Base-by-base conservation (phyloP, 805 yeast species). In the Starmerella sirachaensis region DNA sequence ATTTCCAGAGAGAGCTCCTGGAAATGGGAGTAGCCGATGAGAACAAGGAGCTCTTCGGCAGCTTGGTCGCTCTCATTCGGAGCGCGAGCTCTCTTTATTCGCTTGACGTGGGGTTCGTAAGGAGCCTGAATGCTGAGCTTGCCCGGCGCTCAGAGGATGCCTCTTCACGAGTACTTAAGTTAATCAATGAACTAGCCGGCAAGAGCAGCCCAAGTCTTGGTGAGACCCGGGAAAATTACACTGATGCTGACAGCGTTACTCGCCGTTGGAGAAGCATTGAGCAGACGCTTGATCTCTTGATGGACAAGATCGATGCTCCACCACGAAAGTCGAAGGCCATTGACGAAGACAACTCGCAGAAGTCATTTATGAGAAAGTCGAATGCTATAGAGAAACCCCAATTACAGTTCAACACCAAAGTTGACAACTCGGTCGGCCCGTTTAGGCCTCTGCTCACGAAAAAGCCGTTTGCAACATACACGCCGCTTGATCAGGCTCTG, bases 101-200 rank as follows among this genome's bases (percentile, higher is more conserved):
- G 0, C 80, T 80, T 39, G 97, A 88, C 61, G 68, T 85, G n/a
- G 72, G 69, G 21, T 91, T 86, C 52, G 73, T 75, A 56, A 63
- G 67, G 31, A 73, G 81, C 32, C 53, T 83, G 10, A 88, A 82
- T 50, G 45, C 52, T 0, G 53, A 64, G 11, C 54, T 76, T 33
- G 63, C 64, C 8, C 46, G 48, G 1, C 52, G 70, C 0, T 64
- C 75, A 4, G 54, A 57, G 12, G 56, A 62, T 4, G 44, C 45
- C n/a, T 50, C 60, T 9, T 51, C 52, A 11, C 41, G 45, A 20
- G 51, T 60, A 18, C 49, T 55, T n/a, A 45, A 38, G 11, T 43
- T 51, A 18, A 56, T 54, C 18, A 58, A 56, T 29, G 37, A 47
- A 17, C 41, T 53, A 18, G 43, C 60, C 7, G 45, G 43, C 9